Base-by-base conservation (phyloP, 2,329 filamentous ascomycete species). In the Fusarium poae region DNA sequence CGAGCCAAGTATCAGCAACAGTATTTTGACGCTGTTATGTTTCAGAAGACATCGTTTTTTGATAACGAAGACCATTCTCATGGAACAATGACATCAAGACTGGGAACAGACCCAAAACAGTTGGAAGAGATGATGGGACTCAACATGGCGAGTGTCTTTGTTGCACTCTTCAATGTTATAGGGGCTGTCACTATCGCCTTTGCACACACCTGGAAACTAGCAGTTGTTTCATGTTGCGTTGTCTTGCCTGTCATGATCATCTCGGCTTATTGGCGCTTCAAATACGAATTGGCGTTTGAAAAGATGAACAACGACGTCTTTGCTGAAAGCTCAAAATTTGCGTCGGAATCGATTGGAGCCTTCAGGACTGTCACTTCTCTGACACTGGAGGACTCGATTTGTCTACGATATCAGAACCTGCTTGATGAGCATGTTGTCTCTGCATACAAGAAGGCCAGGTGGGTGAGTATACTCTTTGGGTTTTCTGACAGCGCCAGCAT, bases 161-260 rank as follows among this genome's bases (percentile, higher is more conserved):
- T 89, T 21, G 88, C 89, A 11, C 74, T 91, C 23, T 90, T 92
- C 74, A 90, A 87, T 49, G 78, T 94, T 5, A 72, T 88, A 11
- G 91, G 91, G 0, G 88, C 86, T 10, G 78, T 92, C 16, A 81
- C 85, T 43, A 90, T 94, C 52, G 84, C 90, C 2, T 93, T 92
- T 72, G 82, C 85, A 6, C 93, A 91, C 75, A 90, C 90, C 2
- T 94, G 92, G 92, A 94, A 93, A 76, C 82, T 95, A 11, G 88
- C 89, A 0, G 79, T 93, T 0, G 89, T 94, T 0, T 85, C 87
- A 0, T 80, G 89, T 11, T 91, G 88, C 70, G 87, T 91, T 11
- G 85, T 86, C 8, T 77, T 86, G 55, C 86, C 86, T 1, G 74
- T 88, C 23, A 80, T 83, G 44, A 67, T 88, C 5, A 56, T 76